phyloP scores from a whole-genome alignment of 371 early-diverging fungal genomes.

The Choanephora cucurbitarum region DNA sequence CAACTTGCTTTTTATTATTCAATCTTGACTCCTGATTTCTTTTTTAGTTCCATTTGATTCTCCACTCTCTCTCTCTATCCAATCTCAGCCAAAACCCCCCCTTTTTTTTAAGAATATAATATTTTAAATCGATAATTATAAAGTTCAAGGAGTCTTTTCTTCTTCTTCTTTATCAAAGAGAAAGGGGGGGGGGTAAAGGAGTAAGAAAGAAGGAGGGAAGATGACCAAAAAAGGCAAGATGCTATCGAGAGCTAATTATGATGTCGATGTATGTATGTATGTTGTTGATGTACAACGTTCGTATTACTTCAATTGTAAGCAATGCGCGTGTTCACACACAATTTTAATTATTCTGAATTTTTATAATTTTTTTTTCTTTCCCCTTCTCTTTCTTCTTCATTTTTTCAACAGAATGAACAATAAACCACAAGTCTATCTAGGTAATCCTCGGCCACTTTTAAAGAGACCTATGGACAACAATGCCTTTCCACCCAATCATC shows the following conservation, averaged over 20 bases:
- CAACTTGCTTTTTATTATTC: too few species aligned
- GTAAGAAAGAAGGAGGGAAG: neutral
- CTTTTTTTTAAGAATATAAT: too few species aligned
- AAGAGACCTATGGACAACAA: constrained; percentile 17
- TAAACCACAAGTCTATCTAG: constrained; percentile 24
- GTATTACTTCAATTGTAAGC: constrained; percentile 31
- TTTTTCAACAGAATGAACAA: constrained; percentile 4
- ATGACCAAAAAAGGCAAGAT: constrained; percentile 12
- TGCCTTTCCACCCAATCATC: constrained; percentile 33
- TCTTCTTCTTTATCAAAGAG: too few species aligned
- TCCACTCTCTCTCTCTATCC: too few species aligned
- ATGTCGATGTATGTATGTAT: neutral
- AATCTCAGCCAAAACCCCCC: too few species aligned
- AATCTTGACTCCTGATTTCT: too few species aligned
- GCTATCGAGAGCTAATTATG: constrained; percentile 7
- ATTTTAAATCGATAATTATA: too few species aligned
- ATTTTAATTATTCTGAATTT: constrained; percentile 13
- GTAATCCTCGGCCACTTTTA: constrained; percentile 21
- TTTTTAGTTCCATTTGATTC: too few species aligned
- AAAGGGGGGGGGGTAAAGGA: neutral
- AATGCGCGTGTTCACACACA: constrained; percentile 32
- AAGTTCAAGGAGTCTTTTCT: neutral
- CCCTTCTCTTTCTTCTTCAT: constrained; percentile 15
- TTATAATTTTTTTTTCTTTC: constrained; percentile 13
- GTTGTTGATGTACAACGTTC: constrained; percentile 14